These are phyloP conservation scores for Multifurca ochricompacta DNA, from an alignment of 768 basidiomycete species.

Conservation along the genomic window DNA sequence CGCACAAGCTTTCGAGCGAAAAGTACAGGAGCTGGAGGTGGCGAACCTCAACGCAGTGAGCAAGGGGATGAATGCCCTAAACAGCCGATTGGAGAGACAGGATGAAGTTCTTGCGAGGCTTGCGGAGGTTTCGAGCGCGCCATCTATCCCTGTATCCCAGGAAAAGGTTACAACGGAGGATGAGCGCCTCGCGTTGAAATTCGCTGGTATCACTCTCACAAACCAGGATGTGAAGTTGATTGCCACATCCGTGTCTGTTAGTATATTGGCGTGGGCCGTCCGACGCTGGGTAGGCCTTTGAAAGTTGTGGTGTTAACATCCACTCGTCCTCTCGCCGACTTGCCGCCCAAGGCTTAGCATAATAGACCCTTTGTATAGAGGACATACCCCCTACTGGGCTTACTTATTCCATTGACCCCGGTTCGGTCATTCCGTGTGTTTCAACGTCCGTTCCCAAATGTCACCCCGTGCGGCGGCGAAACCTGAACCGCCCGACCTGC, in stretches of 20 bases:
- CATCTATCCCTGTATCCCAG: no score
- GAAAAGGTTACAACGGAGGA: background rate
- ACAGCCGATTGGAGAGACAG: constrained; percentile 14
- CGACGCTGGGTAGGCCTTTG: constrained; percentile 9
- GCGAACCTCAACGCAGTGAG: constrained; percentile 29
- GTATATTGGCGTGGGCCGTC: constrained; percentile 8
- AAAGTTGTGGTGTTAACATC: background rate
- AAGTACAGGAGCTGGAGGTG: constrained; percentile 48
- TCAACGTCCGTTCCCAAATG: background rate
- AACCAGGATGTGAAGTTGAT: background rate
- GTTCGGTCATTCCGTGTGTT: background rate
- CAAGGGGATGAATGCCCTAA: constrained; percentile 3
- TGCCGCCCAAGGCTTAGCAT: background rate
- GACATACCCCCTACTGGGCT: background rate
- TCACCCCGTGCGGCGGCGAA: background rate
- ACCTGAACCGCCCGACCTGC: background rate
- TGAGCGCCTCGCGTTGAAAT: constrained; percentile 5
- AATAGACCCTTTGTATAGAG: background rate
- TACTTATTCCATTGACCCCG: background rate
- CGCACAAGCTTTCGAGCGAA: constrained; percentile 83
- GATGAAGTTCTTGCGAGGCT: background rate
- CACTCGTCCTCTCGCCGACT: background rate
- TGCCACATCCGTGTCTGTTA: background rate
- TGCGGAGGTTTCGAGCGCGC: background rate
- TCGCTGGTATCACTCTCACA: constrained; percentile 8